A percentile compares a stretch with the other conserved stretches of the same genome.
These are phyloP conservation scores for Termitomyces sp. DNA, from an alignment of 768 basidiomycete genomes.

Conservation along the genomic window DNA sequence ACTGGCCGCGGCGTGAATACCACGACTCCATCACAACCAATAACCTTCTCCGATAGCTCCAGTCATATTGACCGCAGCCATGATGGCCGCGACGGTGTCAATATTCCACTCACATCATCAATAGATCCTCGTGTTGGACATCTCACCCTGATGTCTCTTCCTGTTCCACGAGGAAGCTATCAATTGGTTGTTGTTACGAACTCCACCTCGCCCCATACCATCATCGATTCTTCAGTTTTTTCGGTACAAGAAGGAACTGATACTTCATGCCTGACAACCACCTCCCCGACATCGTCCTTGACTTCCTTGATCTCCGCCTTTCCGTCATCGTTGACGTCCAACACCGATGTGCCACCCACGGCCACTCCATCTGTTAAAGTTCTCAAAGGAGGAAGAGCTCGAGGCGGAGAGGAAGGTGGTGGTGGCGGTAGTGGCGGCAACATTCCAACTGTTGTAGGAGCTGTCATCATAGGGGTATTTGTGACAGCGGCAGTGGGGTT, in stretches of 20 bases:
- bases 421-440: too few relatives aligned
- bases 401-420: too few relatives aligned
- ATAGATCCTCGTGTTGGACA: constrained; percentile 21
- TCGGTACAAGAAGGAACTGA: constrained; percentile 27
- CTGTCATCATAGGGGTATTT: too few relatives aligned
- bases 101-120: constrained; percentile 21
- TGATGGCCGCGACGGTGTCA: constrained; percentile 18
- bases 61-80: not conserved
- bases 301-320: constrained; percentile 8
- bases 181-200: constrained; percentile 26
- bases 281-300: constrained; percentile 1
- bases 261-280: constrained; percentile 29
- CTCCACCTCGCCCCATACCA: constrained; percentile 11
- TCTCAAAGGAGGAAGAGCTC: too few relatives aligned
- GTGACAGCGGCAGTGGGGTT: too few relatives aligned
- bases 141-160: constrained; percentile 45
- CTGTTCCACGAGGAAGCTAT: constrained; percentile 50
- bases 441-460: constrained; percentile 10
- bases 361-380: constrained; percentile 22
- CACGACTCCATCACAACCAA: constrained; percentile 2
- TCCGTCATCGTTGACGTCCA: constrained; percentile 6
- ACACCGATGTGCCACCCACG: constrained; percentile 11
- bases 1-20: constrained; percentile 30
- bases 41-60: not conserved
- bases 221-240: constrained; percentile 21